phyloP scores from a whole-genome alignment of 2,329 filamentous ascomycete genomes.

The Fusarium burgessii region DNA sequence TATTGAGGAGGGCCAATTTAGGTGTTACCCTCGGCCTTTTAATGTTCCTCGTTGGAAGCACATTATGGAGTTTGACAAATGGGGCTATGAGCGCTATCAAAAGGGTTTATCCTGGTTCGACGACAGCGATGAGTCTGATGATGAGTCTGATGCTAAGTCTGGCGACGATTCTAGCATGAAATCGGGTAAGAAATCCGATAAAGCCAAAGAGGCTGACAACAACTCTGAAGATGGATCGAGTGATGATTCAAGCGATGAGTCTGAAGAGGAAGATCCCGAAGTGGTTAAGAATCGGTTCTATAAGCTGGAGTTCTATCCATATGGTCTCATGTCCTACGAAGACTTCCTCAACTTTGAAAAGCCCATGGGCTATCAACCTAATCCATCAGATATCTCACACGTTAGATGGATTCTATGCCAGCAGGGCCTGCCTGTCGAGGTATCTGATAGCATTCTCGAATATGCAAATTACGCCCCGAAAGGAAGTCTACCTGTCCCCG shows the following conservation, averaged over 20 bases:
- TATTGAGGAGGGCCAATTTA: background rate
- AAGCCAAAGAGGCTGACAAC: background rate
- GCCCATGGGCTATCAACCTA: background rate
- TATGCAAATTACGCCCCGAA: background rate
- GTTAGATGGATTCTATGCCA: background rate
- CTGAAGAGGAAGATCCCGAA: background rate
- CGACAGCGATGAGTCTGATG: background rate
- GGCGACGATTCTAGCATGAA: background rate
- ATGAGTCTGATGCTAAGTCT: background rate
- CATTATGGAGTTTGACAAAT: background rate
- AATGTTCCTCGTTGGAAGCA: background rate
- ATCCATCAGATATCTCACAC: background rate
- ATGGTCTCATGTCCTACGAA: slow-evolving; percentile 14
- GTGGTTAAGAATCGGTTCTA: background rate
- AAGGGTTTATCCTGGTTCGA: background rate
- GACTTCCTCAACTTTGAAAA: slow-evolving; percentile 18
- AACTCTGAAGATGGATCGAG: background rate
- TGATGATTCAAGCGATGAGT: background rate
- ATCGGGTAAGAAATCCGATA: no score
- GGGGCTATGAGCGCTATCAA: accelerated
- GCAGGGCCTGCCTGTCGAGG: slow-evolving; percentile 1
- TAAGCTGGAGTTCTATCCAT: slow-evolving; percentile 9
- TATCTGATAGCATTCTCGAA: background rate
- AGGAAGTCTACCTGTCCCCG: background rate
- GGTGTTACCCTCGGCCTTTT: accelerated